These are phyloP conservation scores for Huntiella decipiens DNA, from an alignment of 2,329 filamentous ascomycete species.

Conservation along the genomic window DNA sequence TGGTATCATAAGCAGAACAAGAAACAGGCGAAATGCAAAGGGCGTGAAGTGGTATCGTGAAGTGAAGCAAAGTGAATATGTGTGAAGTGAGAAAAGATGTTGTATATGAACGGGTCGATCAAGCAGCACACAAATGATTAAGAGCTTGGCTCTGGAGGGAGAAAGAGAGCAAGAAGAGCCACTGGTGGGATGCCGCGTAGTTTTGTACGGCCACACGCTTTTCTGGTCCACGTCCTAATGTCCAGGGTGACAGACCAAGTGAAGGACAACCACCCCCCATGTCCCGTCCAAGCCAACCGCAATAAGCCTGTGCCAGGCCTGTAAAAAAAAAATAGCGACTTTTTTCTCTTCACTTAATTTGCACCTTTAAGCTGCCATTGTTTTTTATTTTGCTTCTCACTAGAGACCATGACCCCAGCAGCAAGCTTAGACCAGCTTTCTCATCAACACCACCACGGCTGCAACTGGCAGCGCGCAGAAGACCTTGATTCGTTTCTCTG, in stretches of 20 bases:
- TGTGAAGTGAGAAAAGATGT: not conserved
- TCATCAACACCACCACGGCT: slow-evolving; percentile 1
- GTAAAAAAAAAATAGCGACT: slow-evolving; percentile 1
- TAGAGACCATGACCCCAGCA: slow-evolving; percentile 1
- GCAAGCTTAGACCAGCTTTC: slow-evolving; percentile 5
- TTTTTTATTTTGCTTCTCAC: not conserved
- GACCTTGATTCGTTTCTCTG: slow-evolving; percentile 10
- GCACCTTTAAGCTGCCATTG: not conserved
- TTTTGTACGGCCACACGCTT: slow-evolving; percentile 8
- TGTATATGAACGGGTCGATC: slow-evolving; percentile 1
- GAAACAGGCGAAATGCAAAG: not conserved
- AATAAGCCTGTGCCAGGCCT: slow-evolving; percentile 5
- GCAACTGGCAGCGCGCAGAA: slow-evolving; percentile 6
- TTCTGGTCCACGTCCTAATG: not conserved
- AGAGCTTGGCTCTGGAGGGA: slow-evolving; percentile 8
- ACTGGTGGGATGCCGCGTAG: slow-evolving; percentile 5
- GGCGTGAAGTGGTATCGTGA: not conserved
- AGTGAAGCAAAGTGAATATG: not conserved
- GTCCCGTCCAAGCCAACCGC: slow-evolving; percentile 1
- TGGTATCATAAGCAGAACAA: not conserved
- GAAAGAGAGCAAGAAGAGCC: slow-evolving; percentile 1
- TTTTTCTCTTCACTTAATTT: slow-evolving; percentile 2
- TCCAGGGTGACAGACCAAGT: too few species aligned
- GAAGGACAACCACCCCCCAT: not conserved
- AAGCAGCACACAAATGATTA: slow-evolving; percentile 3